A percentile compares a stretch with the other conserved stretches of the same genome.
These are phyloP conservation scores for Emericellopsis atlantica DNA, from an alignment of 2,329 filamentous ascomycete genomes.

Conservation along the genomic window DNA sequence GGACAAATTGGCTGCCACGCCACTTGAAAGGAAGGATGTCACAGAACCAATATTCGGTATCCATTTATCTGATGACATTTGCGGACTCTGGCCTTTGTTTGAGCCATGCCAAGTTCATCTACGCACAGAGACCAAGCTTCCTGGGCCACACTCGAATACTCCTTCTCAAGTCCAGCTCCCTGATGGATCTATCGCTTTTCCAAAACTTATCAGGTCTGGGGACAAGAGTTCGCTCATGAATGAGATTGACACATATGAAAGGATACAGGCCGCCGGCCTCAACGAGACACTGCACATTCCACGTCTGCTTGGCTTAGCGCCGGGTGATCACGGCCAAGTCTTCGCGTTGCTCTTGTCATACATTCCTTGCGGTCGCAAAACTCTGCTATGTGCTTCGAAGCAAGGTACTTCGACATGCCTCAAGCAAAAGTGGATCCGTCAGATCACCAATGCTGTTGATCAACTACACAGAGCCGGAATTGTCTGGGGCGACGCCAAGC, in stretches of 20 bases:
- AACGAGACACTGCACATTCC: constrained; percentile 2
- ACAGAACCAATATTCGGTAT: constrained; percentile 4
- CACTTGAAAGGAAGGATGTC: background rate
- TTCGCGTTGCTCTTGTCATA: background rate
- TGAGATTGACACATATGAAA: constrained; percentile 5
- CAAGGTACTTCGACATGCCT: background rate
- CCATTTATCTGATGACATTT: constrained; percentile 3
- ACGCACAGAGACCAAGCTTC: constrained; percentile 3
- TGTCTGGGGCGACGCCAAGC: constrained; percentile 17
- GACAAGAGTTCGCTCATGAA: constrained; percentile 1
- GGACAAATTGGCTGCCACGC: constrained; percentile 4
- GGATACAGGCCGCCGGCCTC: constrained; percentile 3
- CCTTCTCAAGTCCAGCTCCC: constrained; percentile 2
- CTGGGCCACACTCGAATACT: background rate
- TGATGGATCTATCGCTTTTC: constrained; percentile 2
- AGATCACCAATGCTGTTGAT: constrained; percentile 5
- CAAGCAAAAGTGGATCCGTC: constrained; percentile 6
- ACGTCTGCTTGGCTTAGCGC: constrained; percentile 4
- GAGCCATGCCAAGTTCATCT: background rate
- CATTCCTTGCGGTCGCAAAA: background rate
- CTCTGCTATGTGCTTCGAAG: background rate
- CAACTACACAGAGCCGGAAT: constrained; percentile 10
- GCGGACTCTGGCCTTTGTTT: constrained; percentile 5
- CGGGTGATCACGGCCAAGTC: constrained; percentile 1
- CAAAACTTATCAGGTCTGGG: constrained; percentile 1